A percentile compares a stretch with the other conserved stretches of the same genome.
phyloP scores from a whole-genome alignment of 2,329 filamentous ascomycete species.

The Colletotrichum sp. region DNA sequence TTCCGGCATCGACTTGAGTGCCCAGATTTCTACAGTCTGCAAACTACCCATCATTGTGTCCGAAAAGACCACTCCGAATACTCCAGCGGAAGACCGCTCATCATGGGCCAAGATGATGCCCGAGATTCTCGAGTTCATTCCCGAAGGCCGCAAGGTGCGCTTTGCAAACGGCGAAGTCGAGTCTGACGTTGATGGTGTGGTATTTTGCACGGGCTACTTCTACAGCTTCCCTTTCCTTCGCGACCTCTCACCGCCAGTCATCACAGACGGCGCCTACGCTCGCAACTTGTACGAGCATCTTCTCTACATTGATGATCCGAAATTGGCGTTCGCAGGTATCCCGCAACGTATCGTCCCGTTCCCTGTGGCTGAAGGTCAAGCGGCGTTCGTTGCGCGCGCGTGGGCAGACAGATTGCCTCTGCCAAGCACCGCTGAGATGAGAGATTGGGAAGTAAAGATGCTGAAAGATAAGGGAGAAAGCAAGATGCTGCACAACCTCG shows the following conservation, averaged over 20 bases:
- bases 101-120: slow-evolving; percentile 37
- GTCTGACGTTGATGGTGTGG: slow-evolving; percentile 70
- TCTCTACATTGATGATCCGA: slow-evolving; percentile 68
- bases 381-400: slow-evolving; percentile 68
- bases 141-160: slow-evolving; percentile 50
- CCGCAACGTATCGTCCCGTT: slow-evolving; percentile 76
- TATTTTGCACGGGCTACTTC: slow-evolving; percentile 92
- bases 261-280: slow-evolving; percentile 64
- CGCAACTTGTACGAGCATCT: slow-evolving; percentile 70
- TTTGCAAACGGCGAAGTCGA: slow-evolving; percentile 72
- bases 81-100: slow-evolving; percentile 26
- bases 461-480: slow-evolving; percentile 53
- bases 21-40: slow-evolving; percentile 63
- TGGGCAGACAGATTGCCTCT: slow-evolving; percentile 66
- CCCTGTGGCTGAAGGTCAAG: slow-evolving; percentile 71
- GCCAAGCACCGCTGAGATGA: slow-evolving; percentile 61
- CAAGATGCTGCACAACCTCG: slow-evolving; percentile 44
- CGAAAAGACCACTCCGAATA: slow-evolving; percentile 43
- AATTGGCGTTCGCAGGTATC: slow-evolving; percentile 68
- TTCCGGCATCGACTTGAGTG: slow-evolving; percentile 70
- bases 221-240: slow-evolving; percentile 79
- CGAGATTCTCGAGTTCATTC: slow-evolving; percentile 51
- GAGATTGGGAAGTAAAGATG: slow-evolving; percentile 59
- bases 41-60: slow-evolving; percentile 59
- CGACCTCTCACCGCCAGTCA: slow-evolving; percentile 48